Evolutionary conservation across 371 early-diverging fungal genomes (phyloP).

Genomic region (Umbelopsis sp.): DNA sequence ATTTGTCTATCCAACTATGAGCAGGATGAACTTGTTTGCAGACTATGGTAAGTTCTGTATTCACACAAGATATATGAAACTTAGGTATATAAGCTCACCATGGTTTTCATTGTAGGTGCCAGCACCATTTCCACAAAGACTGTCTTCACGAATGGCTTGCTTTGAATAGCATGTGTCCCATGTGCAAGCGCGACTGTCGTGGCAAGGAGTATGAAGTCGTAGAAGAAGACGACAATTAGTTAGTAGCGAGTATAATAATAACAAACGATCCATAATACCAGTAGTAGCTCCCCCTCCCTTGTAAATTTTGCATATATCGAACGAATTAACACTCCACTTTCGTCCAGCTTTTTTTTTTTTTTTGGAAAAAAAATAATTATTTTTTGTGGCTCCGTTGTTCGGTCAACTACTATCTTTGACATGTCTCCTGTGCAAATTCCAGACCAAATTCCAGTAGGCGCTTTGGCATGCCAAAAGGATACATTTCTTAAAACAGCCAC

Average conservation of each 20-base stretch:
- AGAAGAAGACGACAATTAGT: background rate
- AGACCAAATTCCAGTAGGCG: slow-evolving; percentile 44
- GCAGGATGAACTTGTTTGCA: slow-evolving; percentile 57
- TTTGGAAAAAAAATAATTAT: too few relatives aligned
- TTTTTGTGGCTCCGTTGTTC: too few relatives aligned
- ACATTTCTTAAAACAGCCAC: slow-evolving; percentile 35
- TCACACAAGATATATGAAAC: too few relatives aligned
- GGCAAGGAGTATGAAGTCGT: slow-evolving; percentile 24
- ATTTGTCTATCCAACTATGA: slow-evolving; percentile 70
- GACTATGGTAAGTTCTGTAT: slow-evolving; percentile 40
- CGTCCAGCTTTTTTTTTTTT: too few relatives aligned
- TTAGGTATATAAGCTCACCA: background rate
- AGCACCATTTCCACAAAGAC: slow-evolving; percentile 40
- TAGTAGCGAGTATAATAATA: background rate
- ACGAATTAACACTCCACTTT: too few relatives aligned
- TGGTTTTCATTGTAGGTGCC: slow-evolving; percentile 34
- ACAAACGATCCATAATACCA: background rate
- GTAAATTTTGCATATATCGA: too few relatives aligned
- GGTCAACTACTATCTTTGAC: background rate
- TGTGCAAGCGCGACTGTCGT: slow-evolving; percentile 37
- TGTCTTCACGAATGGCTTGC: slow-evolving; percentile 40
- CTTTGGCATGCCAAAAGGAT: slow-evolving; percentile 41
- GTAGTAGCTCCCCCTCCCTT: too few relatives aligned
- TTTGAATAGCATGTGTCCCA: slow-evolving; percentile 36
- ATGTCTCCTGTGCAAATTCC: slow-evolving; percentile 2